A percentile compares a stretch with the other conserved stretches of the same genome.
These are phyloP conservation scores for Quercus rubra DNA, from an alignment of 306 rosid genomes.

Conservation along the genomic window DNA sequence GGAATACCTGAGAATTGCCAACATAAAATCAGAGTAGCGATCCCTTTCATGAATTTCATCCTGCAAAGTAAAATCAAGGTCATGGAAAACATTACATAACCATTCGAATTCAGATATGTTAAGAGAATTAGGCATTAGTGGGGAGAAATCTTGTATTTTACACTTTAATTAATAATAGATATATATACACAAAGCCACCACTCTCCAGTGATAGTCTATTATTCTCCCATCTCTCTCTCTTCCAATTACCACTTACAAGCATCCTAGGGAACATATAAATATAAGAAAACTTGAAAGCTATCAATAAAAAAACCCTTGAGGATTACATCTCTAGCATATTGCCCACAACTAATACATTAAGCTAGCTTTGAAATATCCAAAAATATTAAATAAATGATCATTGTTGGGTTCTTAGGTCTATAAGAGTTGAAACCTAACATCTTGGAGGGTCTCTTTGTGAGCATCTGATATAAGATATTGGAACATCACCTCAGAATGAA, in stretches of 20 bases:
- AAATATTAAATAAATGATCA: neutral
- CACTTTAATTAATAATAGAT: neutral
- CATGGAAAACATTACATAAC: neutral
- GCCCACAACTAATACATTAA: neutral
- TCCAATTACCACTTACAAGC: too few relatives aligned
- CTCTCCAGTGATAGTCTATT: neutral
- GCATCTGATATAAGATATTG: too few relatives aligned
- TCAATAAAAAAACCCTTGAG: neutral
- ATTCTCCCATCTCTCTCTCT: neutral
- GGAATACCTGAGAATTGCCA: slow-evolving; percentile 77
- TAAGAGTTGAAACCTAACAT: too few relatives aligned
- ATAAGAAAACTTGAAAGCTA: neutral
- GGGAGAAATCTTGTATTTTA: neutral
- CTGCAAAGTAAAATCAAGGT: slow-evolving; percentile 38
- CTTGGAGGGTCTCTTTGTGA: too few relatives aligned
- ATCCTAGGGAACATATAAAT: too few relatives aligned
- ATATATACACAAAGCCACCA: neutral
- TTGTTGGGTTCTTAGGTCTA: neutral
- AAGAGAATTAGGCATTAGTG: neutral
- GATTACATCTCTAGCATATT: neutral
- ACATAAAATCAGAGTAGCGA: slow-evolving; percentile 78
- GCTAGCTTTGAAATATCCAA: neutral
- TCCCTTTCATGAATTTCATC: slow-evolving; percentile 99
- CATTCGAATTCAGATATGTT: neutral
- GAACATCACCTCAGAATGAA: too few relatives aligned